phyloP scores from a whole-genome alignment of 331 rosid species.

The Rosa hybrid region DNA sequence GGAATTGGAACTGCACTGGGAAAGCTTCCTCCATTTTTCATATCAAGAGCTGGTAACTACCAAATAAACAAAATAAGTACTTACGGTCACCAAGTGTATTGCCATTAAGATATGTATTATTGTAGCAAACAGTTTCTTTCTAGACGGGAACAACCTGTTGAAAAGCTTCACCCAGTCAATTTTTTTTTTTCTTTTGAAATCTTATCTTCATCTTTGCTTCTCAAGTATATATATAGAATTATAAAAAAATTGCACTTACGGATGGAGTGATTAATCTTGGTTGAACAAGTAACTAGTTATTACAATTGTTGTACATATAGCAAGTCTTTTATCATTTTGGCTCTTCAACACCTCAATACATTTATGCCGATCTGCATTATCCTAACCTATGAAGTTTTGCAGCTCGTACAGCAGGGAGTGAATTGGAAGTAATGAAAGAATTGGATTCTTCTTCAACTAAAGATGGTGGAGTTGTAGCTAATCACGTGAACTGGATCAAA shows the following conservation, averaged over 20 bases:
- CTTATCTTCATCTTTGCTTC: background rate
- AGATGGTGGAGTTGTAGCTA: slow-evolving; percentile 45
- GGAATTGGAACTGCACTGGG: slow-evolving; percentile 73
- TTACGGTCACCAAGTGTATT: background rate
- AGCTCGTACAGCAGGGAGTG: slow-evolving; percentile 56
- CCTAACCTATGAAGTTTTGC: slow-evolving; percentile 21
- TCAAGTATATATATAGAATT: background rate
- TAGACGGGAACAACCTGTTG: background rate
- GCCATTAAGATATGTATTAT: background rate
- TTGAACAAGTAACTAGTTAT: background rate
- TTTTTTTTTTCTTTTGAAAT: background rate
- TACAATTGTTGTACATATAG: background rate
- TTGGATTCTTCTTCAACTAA: slow-evolving; percentile 45
- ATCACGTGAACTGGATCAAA: slow-evolving; percentile 48
- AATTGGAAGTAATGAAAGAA: slow-evolving; percentile 53
- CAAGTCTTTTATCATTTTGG: background rate
- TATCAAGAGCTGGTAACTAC: slow-evolving; percentile 90
- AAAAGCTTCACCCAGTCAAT: background rate
- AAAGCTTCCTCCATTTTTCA: slow-evolving; percentile 98
- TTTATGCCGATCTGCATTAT: slow-evolving; percentile 7
- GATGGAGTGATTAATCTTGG: background rate
- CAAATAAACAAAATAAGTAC: background rate
- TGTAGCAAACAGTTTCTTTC: background rate
- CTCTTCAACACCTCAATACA: background rate
- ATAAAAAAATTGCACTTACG: background rate